These are phyloP conservation scores for Plasmodium cynomolgi DNA, from an alignment of 169 alveolate genomes.

Conservation along the genomic window DNA sequence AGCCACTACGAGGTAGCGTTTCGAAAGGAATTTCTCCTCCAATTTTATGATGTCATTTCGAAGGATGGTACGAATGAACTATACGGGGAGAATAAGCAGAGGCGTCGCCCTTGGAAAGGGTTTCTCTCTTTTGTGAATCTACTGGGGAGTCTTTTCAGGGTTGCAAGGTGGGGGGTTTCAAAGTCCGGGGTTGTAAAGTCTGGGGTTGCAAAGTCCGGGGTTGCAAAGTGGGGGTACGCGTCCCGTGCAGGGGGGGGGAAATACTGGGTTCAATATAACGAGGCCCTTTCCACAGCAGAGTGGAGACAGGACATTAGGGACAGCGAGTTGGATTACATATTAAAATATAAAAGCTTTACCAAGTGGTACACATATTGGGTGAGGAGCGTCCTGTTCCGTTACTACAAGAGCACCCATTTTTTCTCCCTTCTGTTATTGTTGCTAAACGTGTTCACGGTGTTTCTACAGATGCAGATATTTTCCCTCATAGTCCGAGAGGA, in stretches of 20 bases:
- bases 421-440: not conserved
- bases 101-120: not conserved
- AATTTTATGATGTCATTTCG: conserved; percentile 47
- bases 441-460: conserved; percentile 12
- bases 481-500: conserved; percentile 1
- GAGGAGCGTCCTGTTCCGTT: conserved; percentile 17
- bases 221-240: not conserved
- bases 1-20: not conserved
- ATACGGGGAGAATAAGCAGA: not conserved
- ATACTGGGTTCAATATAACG: conserved; percentile 41
- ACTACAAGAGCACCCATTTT: conserved; percentile 31
- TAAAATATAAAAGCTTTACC: conserved; percentile 54
- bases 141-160: not conserved
- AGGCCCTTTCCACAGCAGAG: conserved; percentile 30
- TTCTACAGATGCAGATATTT: conserved; percentile 31
- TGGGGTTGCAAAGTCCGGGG: not conserved
- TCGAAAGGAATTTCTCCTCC: conserved; percentile 7
- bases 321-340: conserved; percentile 55
- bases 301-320: conserved; percentile 40
- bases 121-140: conserved; percentile 7
- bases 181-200: no score
- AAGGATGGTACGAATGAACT: conserved; percentile 12
- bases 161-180: not conserved
- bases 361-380: conserved; percentile 70
- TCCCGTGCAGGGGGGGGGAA: not conserved